Evolutionary conservation across 805 yeast genomes (phyloP), one percentile per base, ranked within the genome.

Genomic region (Blastobotrys terrestris): DNA sequence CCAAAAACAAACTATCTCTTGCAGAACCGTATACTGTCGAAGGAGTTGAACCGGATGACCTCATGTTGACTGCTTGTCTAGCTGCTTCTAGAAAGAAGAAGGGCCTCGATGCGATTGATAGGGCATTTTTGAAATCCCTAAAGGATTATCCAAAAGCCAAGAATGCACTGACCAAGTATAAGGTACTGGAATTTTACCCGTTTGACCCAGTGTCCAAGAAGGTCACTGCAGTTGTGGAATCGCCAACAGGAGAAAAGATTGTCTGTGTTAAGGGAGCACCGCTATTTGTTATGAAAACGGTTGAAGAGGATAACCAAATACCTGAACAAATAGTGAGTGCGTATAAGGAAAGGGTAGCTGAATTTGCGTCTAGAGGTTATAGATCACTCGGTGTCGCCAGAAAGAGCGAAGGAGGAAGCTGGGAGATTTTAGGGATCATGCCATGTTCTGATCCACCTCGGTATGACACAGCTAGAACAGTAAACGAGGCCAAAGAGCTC

Each of bases 401-500:
- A 83, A 88, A 88, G 88, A 84, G 95, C 80, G 96, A 95, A 77
- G 96, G 88, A 76, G 95, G 95, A 67, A 95, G 87, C 83, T 90
- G 96, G 96, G 96, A 90, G 78, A 89, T 90, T 66, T 78, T 90
- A 70, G 97, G 97, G 73, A 91, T 90, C 73, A 89, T 90, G 96
- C 97, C 97, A 75, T 89, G 96, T 78, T 86, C 87, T 91, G 97
- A 90, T 77, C 97, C 97, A 69, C 97, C 97, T 77, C 87, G 97
- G 83, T 95, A 90, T 77, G 97, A 90, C 76, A 90, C 97, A 78
- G 96, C 95, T 67, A 83, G 83, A 69, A 90, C 97, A 71, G 94
- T 90, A 71, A 73, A 78, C 74, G 97, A 90, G 77, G 97, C 97
- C 66, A 84, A 86, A 78, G 69, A 77, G 63, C 82, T 90, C 69